Evolutionary conservation across 2,329 filamentous ascomycete species (phyloP).

Genomic region (Aspergillus japonicus): DNA sequence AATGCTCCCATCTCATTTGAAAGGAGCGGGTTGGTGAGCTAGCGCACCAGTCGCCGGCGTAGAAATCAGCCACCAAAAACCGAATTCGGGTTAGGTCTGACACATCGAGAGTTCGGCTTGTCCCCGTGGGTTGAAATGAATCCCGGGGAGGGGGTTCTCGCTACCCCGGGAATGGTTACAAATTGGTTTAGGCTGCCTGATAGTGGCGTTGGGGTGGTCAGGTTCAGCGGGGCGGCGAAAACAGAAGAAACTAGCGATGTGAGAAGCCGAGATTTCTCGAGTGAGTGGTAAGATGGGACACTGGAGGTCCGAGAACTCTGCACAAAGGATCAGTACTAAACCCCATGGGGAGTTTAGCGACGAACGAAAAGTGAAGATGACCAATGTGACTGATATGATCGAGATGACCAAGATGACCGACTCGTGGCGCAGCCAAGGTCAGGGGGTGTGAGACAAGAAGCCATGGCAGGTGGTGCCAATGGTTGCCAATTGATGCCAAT

Average conservation of each 20-base stretch:
- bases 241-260: no score
- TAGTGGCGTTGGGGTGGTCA: not conserved
- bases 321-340: not conserved
- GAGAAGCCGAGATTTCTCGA: no score
- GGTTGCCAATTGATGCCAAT: no score
- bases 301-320: not conserved
- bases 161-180: constrained; percentile 1
- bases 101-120: not conserved
- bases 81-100: not conserved
- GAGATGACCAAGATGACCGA: not conserved
- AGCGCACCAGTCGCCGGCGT: not conserved
- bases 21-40: not conserved
- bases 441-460: not conserved
- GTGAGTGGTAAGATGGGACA: not conserved
- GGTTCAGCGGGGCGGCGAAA: not conserved
- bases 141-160: not conserved
- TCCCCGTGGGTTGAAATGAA: not conserved
- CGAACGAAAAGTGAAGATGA: not conserved
- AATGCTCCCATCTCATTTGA: not conserved
- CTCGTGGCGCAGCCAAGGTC: not conserved
- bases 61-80: constrained; percentile 4
- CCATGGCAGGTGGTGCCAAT: no score
- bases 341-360: not conserved
- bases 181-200: not conserved
- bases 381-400: not conserved